Evolutionary conservation across 208 protist species (phyloP).

Genomic region (Kentomonas sorsogonicus): DNA sequence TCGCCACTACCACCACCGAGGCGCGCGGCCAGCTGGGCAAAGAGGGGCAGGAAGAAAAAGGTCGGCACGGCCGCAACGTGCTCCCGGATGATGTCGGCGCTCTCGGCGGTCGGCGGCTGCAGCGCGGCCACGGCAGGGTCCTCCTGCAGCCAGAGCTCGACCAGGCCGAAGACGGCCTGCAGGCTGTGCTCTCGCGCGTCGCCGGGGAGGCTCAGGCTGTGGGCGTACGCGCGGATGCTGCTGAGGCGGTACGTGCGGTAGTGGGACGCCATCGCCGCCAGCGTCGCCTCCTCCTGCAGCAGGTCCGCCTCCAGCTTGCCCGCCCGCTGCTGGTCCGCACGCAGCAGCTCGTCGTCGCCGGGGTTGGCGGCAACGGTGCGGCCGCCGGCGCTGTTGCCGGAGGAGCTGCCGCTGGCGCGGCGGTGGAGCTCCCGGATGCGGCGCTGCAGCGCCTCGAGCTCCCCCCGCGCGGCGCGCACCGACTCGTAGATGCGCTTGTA

Average conservation of each 20-base stretch:
- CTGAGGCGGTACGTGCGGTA: slow-evolving; percentile 73
- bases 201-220: slow-evolving; percentile 33
- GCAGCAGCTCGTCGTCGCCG: no score
- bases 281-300: slow-evolving; percentile 19
- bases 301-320: no score
- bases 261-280: slow-evolving; percentile 7
- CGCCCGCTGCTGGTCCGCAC: no score
- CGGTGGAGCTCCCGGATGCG: no score
- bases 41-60: slow-evolving; percentile 53
- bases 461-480: slow-evolving; percentile 20
- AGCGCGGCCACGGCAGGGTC: slow-evolving; percentile 1
- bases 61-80: slow-evolving; percentile 53
- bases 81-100: slow-evolving; percentile 31
- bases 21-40: slow-evolving; percentile 62
- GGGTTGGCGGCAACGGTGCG: no score
- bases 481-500: no score
- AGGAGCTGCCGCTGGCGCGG: no score
- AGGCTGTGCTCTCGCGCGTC: slow-evolving; percentile 27
- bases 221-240: slow-evolving; percentile 67
- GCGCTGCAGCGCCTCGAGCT: slow-evolving; percentile 24
- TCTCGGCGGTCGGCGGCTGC: not conserved
- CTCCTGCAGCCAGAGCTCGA: slow-evolving; percentile 57
- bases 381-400: no score
- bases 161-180: slow-evolving; percentile 77
- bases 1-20: slow-evolving; percentile 27